These are phyloP conservation scores for Poteriospumella lacustris DNA, from an alignment of 108 stramenopile species.

Conservation along the genomic window DNA sequence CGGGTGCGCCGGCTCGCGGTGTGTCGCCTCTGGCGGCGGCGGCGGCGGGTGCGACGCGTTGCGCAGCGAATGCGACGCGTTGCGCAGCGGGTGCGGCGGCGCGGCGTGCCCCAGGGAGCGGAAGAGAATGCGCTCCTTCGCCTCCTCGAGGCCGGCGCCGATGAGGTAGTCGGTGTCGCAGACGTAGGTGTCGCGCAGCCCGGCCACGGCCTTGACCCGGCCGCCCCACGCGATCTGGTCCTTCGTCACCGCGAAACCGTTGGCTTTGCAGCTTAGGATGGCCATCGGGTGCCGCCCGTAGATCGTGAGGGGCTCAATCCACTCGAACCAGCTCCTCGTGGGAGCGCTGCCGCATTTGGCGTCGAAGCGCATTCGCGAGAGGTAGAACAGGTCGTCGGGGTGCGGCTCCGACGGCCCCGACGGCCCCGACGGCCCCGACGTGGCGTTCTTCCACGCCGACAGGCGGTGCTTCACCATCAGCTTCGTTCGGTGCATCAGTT, in stretches of 20 bases:
- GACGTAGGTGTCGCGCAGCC: not conserved
- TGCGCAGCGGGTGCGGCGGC: not conserved
- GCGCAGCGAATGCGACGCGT: not conserved
- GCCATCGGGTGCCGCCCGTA: slow-evolving; percentile 17
- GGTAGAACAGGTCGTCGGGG: no score
- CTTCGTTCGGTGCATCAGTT: no score
- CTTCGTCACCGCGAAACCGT: not conserved
- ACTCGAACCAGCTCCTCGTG: slow-evolving; percentile 7
- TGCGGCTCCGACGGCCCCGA: no score
- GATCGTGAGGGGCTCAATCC: slow-evolving; percentile 21
- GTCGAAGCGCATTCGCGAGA: no score
- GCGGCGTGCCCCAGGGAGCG: not conserved
- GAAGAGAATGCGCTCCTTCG: no score
- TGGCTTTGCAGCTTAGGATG: not conserved
- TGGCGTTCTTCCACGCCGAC: no score
- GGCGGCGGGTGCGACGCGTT: not conserved
- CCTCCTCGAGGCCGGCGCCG: no score
- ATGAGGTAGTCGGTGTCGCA: not conserved
- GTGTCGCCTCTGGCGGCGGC: not conserved
- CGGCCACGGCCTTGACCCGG: not conserved
- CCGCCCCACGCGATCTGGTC: not conserved
- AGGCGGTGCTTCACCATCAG: no score
- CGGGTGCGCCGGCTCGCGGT: not conserved
- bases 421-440: no score
- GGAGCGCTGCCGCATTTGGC: no score